Conservation (phyloP, 2,329 filamentous ascomycete genomes). For the Westerdykella sp. region DNA sequence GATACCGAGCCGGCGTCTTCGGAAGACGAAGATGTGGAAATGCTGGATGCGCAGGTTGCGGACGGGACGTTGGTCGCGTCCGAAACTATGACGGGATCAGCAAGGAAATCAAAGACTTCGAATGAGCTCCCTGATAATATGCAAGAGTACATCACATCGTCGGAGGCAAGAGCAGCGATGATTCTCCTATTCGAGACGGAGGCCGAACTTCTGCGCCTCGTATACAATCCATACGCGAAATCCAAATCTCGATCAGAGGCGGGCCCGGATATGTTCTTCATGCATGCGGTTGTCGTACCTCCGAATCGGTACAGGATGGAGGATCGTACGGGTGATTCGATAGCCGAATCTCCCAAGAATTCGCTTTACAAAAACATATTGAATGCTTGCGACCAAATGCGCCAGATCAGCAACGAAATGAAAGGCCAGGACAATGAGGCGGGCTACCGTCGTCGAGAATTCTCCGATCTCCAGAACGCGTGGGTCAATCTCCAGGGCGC, state of each 20-base stretch:
- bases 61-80: constrained; percentile 51
- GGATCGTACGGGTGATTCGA: constrained; percentile 71
- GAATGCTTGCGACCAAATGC: constrained; percentile 65
- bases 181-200: constrained; percentile 80
- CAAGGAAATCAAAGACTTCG: constrained; percentile 37
- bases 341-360: constrained; percentile 86
- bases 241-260: constrained; percentile 51
- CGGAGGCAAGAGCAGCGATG: constrained; percentile 76
- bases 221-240: constrained; percentile 72
- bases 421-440: constrained; percentile 40
- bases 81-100: constrained; percentile 34
- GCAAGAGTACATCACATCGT: constrained; percentile 74
- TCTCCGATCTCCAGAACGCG: constrained; percentile 71
- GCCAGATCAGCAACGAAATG: constrained; percentile 67
- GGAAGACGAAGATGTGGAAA: constrained; percentile 38
- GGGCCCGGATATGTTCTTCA: constrained; percentile 90
- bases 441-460: constrained; percentile 51
- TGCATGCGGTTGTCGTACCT: constrained; percentile 78
- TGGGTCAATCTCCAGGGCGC: constrained; percentile 80
- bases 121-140: constrained; percentile 26
- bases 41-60: constrained; percentile 26
- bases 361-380: constrained; percentile 80
- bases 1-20: constrained; percentile 49
- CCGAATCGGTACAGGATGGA: constrained; percentile 90
- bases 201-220: constrained; percentile 71